Evolutionary conservation across 2,329 filamentous ascomycete genomes (phyloP).

Genomic region (Paradendryphiella salina): DNA sequence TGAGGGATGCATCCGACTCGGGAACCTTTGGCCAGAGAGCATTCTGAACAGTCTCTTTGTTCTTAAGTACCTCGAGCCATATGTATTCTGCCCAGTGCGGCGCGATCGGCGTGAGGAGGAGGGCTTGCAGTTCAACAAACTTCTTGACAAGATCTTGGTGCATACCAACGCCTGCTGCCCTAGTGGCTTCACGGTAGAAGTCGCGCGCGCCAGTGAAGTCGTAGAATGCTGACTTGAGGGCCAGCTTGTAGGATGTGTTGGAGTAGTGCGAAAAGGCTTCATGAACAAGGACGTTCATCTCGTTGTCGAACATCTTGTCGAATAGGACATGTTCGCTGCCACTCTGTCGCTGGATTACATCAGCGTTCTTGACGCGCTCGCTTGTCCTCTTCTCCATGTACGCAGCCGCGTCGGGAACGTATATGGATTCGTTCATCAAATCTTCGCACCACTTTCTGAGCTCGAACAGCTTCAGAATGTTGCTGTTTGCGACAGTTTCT

Average conservation of each 20-base stretch:
- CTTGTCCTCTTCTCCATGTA: slow-evolving; percentile 50
- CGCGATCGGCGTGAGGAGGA: slow-evolving; percentile 80
- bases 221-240: slow-evolving; percentile 69
- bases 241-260: slow-evolving; percentile 47
- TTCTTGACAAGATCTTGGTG: slow-evolving; percentile 76
- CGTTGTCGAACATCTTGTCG: slow-evolving; percentile 89
- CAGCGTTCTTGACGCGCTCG: slow-evolving; percentile 53
- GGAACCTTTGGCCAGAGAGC: slow-evolving; percentile 74
- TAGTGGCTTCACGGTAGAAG: slow-evolving; percentile 83
- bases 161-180: slow-evolving; percentile 78
- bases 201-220: slow-evolving; percentile 88
- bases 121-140: slow-evolving; percentile 84
- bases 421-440: slow-evolving; percentile 64
- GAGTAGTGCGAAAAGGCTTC: slow-evolving; percentile 80
- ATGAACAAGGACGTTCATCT: slow-evolving; percentile 80
- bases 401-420: slow-evolving; percentile 50
- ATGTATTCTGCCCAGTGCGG: slow-evolving; percentile 95
- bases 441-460: slow-evolving; percentile 93
- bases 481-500: slow-evolving; percentile 89
- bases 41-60: slow-evolving; percentile 73
- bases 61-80: slow-evolving; percentile 87
- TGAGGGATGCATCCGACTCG: slow-evolving; percentile 66
- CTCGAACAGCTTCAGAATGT: slow-evolving; percentile 80
- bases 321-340: slow-evolving; percentile 74
- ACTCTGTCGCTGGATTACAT: slow-evolving; percentile 67